Conservation (phyloP, 2,329 filamentous ascomycete genomes). For the Seiridium cupressi region DNA sequence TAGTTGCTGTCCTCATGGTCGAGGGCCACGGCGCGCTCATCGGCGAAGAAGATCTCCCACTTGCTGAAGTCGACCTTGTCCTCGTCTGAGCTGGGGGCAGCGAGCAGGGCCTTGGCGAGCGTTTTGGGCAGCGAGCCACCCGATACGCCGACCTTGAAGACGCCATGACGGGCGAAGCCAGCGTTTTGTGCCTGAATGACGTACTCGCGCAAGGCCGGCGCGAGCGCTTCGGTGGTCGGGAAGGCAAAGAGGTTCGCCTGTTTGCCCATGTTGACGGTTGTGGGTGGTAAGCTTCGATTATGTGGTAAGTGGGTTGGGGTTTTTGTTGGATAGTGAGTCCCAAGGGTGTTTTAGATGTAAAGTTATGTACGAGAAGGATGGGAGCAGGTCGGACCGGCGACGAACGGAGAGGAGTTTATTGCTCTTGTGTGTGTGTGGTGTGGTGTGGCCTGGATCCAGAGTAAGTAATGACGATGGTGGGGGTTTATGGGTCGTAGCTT, state of each 20-base stretch:
- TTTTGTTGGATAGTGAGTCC: background rate
- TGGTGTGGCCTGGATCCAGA: background rate
- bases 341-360: background rate
- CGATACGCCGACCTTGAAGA: constrained; percentile 90
- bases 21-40: constrained; percentile 91
- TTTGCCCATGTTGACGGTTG: constrained; percentile 43
- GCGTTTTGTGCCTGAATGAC: constrained; percentile 78
- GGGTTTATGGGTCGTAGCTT: background rate
- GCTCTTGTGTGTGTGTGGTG: background rate
- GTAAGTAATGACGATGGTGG: constrained; percentile 7
- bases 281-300: background rate
- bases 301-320: background rate
- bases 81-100: constrained; percentile 45
- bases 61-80: constrained; percentile 75
- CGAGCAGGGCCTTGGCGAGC: constrained; percentile 79
- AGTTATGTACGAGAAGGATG: constrained; percentile 1
- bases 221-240: constrained; percentile 65
- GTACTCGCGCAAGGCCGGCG: constrained; percentile 75
- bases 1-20: constrained; percentile 96
- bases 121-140: constrained; percentile 90
- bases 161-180: constrained; percentile 74
- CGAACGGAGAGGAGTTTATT: constrained; percentile 3
- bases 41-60: constrained; percentile 98
- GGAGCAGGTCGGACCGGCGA: constrained; percentile 1
- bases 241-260: constrained; percentile 80